Evolutionary conservation across 768 basidiomycete genomes (phyloP), one percentile per base, ranked within the genome.

Genomic region (Tylopilus felleus): DNA sequence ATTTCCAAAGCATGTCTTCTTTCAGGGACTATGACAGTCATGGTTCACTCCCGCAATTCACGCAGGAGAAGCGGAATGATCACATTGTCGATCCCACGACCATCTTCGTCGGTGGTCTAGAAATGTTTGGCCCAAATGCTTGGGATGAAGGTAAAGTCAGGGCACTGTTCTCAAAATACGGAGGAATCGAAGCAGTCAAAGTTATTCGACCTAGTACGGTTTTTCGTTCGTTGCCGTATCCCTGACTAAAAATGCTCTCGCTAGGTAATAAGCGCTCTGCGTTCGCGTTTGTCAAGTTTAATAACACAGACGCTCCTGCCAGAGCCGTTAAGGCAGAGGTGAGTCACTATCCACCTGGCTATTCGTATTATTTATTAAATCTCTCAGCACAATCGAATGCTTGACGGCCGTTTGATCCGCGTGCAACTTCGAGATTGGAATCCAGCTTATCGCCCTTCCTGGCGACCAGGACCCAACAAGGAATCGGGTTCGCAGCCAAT

Each of bases 211-310:
- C 86, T 50, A 59, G 89, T 89, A 61, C 62, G 81, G 65, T 31
- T 42, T 52, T 49, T 49, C n/a, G 28, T 36, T 54, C n/a, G 9
- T 14, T n/a, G 1, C 4, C 41, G 22, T 49, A 23, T 52, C 33
- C 43, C 8, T 33, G n/a, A 36, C 35, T 54, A 42, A 40, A 22
- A 38, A 45, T 35, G 44, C 14, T 14, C 13, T 40, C 29, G 17
- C 8, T 52, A 90, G 88, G 72, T 31, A 82, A 80, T 58, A 81
- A 81, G 42, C 78, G 76, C 58, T 77, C 83, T n/a, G 88, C 82
- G 3, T 92, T 90, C 64, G 90, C 90, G 2, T 90, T 92, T 62
- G 80, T 92, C 53, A 86, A 79, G 65, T 92, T 85, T 65, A 74
- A 80, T 55, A 80, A 83, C 52, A 75, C 75, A 3, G 82, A 85